These are phyloP conservation scores for Cornus kousa DNA, from an alignment of 148 eudicot species.

Conservation along the genomic window DNA sequence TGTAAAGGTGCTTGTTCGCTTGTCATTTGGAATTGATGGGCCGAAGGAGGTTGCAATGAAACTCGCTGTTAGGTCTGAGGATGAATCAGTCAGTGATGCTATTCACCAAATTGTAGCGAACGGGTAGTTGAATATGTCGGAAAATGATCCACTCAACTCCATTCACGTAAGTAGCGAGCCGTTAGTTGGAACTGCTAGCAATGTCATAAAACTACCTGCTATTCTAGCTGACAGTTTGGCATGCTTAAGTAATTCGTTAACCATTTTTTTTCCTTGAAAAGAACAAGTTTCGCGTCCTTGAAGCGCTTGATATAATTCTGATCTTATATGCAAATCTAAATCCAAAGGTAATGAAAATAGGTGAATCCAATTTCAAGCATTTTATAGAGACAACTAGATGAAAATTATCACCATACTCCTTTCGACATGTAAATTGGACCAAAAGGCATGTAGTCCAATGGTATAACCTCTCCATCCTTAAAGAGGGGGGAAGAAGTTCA, in stretches of 20 bases:
- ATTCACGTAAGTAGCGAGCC: not conserved
- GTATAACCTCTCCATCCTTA: too few relatives aligned
- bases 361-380: not conserved
- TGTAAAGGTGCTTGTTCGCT: constrained; percentile 79
- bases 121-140: constrained; percentile 34
- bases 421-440: too few relatives aligned
- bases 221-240: not conserved
- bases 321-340: not conserved
- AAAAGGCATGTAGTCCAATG: too few relatives aligned
- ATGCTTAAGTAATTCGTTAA: not conserved
- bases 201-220: not conserved
- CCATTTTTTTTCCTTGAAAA: not conserved
- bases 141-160: not conserved
- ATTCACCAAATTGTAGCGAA: constrained; percentile 96
- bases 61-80: constrained; percentile 88
- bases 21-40: constrained; percentile 80
- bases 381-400: too few relatives aligned
- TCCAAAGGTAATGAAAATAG: not conserved
- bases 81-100: constrained; percentile 79
- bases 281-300: not conserved
- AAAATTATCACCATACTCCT: too few relatives aligned
- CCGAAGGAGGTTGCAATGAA: constrained; percentile 96
- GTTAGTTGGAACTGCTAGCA: not conserved
- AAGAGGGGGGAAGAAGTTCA: too few relatives aligned
- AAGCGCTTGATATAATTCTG: not conserved